Evolutionary conservation across 2,329 filamentous ascomycete genomes (phyloP), one percentile per base, ranked within the genome.

Genomic region (Colletotrichum caudatum): DNA sequence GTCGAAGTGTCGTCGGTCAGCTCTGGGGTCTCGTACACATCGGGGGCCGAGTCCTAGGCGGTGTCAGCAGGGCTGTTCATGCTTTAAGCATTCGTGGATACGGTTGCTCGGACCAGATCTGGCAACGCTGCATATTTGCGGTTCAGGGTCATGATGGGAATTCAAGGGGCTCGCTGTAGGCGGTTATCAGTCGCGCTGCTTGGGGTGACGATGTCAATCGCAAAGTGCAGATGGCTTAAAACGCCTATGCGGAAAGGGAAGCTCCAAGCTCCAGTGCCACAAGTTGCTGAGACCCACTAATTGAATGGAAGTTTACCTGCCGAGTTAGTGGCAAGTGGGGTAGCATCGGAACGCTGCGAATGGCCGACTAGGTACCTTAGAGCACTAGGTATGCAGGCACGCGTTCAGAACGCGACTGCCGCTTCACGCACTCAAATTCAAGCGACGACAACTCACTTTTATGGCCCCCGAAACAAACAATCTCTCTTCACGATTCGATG

Each of bases 21-120:
- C 67, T 97, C 95, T 75, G 95, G 95, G 20, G 96, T 98, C 83
- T 98, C 95, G 85, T 98, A 98, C 77, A 97, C 94, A 79, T 98
- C 96, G 75, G 95, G 95, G 37, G 95, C 94, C 66, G 92, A 93
- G 83, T 98, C 95, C 93, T 97, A 75, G 64, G 39, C n/a, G 66
- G 71, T 74, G 72, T 70, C 69, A 74, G 72, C 37, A 60, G 51
- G 44, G 56, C 65, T 39, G 64, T 51, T 65, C 39, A n/a, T 64
- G 33, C 23, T 51, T 33, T 39, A n/a, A 39, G 37, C 26, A 16
- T 51, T 37, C 51, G 20, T 41, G 57, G 20, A 53, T 29, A 29
- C 37, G 14, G 37, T 54, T 50, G 48, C 54, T 69, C 69, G 64
- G 56, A 95, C 93, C 80, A 96, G 83, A 80, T 95, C 93, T 69